Evolutionary conservation across 2,329 filamentous ascomycete genomes (phyloP).

Genomic region (Rhytidhysteron rufulum): DNA sequence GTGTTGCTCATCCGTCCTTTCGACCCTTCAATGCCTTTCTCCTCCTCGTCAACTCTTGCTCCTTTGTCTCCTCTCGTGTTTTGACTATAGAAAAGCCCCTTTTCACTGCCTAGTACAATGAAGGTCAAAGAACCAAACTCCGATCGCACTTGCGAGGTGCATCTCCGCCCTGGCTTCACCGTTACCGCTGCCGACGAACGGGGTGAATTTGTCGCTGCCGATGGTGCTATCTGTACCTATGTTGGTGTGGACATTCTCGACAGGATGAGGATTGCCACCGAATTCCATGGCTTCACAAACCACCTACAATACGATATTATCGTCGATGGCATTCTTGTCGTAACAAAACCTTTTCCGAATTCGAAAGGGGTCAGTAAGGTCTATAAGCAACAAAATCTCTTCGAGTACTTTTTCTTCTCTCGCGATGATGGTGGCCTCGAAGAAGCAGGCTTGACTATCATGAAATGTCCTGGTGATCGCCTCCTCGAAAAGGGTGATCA

Average conservation of each 20-base stretch:
- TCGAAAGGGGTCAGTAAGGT: constrained; percentile 8
- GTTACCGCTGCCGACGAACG: constrained; percentile 29
- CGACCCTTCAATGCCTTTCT: too few relatives aligned
- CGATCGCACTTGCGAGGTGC: constrained; percentile 30
- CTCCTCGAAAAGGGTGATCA: constrained; percentile 6
- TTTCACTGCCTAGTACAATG: constrained; percentile 28
- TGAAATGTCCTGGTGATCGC: background rate
- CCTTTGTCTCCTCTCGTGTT: too few relatives aligned
- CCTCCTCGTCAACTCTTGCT: too few relatives aligned
- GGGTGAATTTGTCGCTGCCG: constrained; percentile 22
- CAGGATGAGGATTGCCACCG: constrained; percentile 25
- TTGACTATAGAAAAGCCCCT: too few relatives aligned
- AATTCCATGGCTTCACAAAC: constrained; percentile 30
- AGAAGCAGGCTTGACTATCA: constrained; percentile 5
- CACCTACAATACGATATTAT: constrained; percentile 30
- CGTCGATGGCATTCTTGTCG: constrained; percentile 35
- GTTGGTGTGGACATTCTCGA: constrained; percentile 31
- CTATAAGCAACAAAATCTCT: constrained; percentile 18
- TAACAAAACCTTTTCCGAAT: constrained; percentile 4
- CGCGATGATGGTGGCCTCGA: constrained; percentile 6
- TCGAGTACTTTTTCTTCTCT: constrained; percentile 13
- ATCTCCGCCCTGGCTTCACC: constrained; percentile 20
- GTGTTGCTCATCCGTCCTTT: too few relatives aligned
- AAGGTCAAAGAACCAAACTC: constrained; percentile 30
- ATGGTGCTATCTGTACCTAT: constrained; percentile 32